Evolutionary conservation across 495 filamentous ascomycete species (phyloP), one percentile per base, ranked within the genome.

Genomic region (Staphylotrichum longicolle): DNA sequence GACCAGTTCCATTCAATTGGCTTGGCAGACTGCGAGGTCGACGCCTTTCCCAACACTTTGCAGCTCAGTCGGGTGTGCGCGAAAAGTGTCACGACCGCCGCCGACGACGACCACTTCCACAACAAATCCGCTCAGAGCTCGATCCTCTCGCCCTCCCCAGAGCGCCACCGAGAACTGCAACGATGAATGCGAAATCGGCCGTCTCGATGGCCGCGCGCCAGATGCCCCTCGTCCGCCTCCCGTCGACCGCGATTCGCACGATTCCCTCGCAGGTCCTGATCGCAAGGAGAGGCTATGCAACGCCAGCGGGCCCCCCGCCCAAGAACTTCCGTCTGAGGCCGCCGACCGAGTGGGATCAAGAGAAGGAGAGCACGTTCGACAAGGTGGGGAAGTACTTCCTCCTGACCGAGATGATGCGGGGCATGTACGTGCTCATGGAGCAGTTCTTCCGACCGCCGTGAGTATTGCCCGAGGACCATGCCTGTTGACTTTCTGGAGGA

Each of bases 361-460:
- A 83, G 58, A 75, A 82, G 44, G 89, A 94, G 70, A 83, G 82
- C 47, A 82, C 86, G 5, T 73, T 94, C 47, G 89, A 95, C 74
- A 88, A 88, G 76, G 86, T 89, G n/a, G 90, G 87, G 54, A 89
- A 90, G 70, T 96, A 91, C 80, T 96, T 98, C 76, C 83, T 98
- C 63, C 72, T 98, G 82, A 88, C 89, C 6, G 94, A 98, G 82
- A 94, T 98, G 86, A 77, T 90, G 72, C 85, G 94, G 68, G 94
- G 94, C 74, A 97, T 98, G 95, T 98, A 96, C 71, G 89, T 98
- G 55, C 87, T 94, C 74, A 71, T 98, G 75, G 94, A 98, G 84
- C 93, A 98, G 79, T 98, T 88, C 84, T 98, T 98, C 82, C 79
- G 94, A 72, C 89, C 94, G 73, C 94, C 94, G 90, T 96, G 77